Percentiles rank a stretch among this genome's conserved stretches.
Evolutionary conservation across 768 basidiomycete species (phyloP).

Genomic region (Naganishia friedmannii): DNA sequence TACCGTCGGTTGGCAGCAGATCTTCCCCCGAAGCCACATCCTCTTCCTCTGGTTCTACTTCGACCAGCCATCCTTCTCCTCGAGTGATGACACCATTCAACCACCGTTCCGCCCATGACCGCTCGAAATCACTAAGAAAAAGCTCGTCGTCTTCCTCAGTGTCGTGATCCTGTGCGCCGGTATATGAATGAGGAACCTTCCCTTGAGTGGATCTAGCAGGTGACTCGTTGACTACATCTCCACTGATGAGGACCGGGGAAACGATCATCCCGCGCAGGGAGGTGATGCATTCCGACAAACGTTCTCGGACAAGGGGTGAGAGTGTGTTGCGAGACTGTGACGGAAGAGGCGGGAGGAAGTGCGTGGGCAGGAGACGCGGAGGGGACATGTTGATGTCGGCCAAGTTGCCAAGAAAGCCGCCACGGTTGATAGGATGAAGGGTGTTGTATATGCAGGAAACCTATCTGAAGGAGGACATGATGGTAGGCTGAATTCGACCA

Average conservation of each 20-base stretch:
- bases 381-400: constrained; percentile 7
- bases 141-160: constrained; percentile 23
- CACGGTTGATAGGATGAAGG: too few relatives aligned
- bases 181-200: too few relatives aligned
- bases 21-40: constrained; percentile 29
- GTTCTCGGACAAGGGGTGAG: constrained; percentile 32
- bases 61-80: constrained; percentile 44
- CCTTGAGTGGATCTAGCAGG: too few relatives aligned
- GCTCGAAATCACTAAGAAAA: constrained; percentile 47
- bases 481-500: constrained; percentile 2
- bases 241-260: constrained; percentile 10
- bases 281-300: constrained; percentile 14
- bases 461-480: not conserved
- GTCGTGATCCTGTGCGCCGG: not conserved
- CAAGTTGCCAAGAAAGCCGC: not conserved
- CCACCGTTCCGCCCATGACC: constrained; percentile 51
- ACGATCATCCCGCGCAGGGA: constrained; percentile 8
- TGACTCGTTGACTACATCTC: constrained; percentile 5
- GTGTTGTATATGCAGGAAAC: too few relatives aligned
- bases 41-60: constrained; percentile 34
- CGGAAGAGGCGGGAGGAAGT: constrained; percentile 46
- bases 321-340: constrained; percentile 39
- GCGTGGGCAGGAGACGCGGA: constrained; percentile 33
- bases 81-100: constrained; percentile 43
- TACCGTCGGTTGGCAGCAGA: not conserved